phyloP scores from a whole-genome alignment of 306 rosid genomes.

The Quercus ilex region DNA sequence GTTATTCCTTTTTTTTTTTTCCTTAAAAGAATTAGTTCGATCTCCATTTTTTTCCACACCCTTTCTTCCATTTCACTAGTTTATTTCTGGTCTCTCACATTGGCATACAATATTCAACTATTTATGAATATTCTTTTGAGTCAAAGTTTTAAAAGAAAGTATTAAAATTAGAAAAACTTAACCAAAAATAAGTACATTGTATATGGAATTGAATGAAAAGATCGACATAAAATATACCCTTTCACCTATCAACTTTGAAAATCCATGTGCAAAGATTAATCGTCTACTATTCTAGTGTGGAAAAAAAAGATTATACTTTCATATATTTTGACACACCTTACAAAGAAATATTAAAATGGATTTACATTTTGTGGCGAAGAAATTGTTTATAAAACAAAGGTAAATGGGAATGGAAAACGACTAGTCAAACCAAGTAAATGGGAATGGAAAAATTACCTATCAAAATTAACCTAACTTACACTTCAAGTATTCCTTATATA shows the following conservation, averaged over 20 bases:
- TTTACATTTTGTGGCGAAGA: background rate
- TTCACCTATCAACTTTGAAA: background rate
- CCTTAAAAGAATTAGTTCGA: too few species aligned
- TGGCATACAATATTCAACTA: background rate
- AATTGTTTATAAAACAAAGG: background rate
- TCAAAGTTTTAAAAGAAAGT: background rate
- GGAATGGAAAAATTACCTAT: background rate
- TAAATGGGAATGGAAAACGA: background rate
- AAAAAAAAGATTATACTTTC: background rate
- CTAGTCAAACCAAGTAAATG: too few species aligned
- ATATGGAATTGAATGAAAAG: background rate
- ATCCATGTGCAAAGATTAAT: background rate
- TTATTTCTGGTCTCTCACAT: background rate
- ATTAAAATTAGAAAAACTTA: too few species aligned
- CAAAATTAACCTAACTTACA: background rate
- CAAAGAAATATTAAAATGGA: background rate
- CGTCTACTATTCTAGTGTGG: background rate
- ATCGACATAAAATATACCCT: background rate
- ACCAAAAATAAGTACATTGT: background rate
- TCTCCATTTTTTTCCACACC: too few species aligned
- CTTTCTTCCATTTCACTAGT: background rate
- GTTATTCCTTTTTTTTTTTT: too few species aligned
- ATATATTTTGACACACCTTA: background rate
- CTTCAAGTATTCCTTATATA: too few species aligned
- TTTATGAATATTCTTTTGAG: background rate